Base-by-base conservation (phyloP, 106 monocot genomes). In the Chionographis japonica region DNA sequence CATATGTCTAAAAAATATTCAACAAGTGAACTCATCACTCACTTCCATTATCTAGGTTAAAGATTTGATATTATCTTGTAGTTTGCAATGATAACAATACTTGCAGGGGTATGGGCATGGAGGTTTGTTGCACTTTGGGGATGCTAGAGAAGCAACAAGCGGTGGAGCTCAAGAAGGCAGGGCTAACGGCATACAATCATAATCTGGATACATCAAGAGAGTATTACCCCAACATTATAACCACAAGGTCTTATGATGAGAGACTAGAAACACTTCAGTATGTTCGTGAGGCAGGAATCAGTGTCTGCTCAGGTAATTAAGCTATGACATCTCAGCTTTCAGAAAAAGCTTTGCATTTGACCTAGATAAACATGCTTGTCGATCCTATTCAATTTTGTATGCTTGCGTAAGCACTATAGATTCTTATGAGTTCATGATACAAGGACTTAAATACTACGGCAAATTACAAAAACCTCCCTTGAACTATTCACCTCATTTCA, bases 91-190 rank as follows among this genome's bases (percentile, higher is more conserved):
- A 12, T 57, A 37, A 41, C 15, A 27, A 18, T 59, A 27, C 17
- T 51, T 77, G 8, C 67, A 98, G 97, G 77, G 76, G 71, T 37
- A 98, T 98, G 97, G 97, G 92, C 60, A 92, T 98, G 97, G 97
- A 98, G 82, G 97, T 98, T 9, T 98, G 97, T 66, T 98, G 97
- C 69, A 98, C 97, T 16, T 61, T 98, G 55, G 97, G 97, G 66
- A 98, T 98, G 97, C 56, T 98, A 50, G 97, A 98, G 82, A 98
- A 98, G 78, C 87, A 98, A 56, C 97, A 98, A 81, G 97, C 97
- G 0, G 61, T 72, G 61, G 87, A 87, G 56, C 92, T 98, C 12
- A 98, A 98, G 70, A 78, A 92, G 68, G 97, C 92, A 15, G 97
- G 97, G 40, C 89, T 98, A n/a, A 98, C 97, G 37, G 97, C 97